These are phyloP conservation scores for Xylaria arbuscula DNA, from an alignment of 2,329 filamentous ascomycete species.

Conservation along the genomic window DNA sequence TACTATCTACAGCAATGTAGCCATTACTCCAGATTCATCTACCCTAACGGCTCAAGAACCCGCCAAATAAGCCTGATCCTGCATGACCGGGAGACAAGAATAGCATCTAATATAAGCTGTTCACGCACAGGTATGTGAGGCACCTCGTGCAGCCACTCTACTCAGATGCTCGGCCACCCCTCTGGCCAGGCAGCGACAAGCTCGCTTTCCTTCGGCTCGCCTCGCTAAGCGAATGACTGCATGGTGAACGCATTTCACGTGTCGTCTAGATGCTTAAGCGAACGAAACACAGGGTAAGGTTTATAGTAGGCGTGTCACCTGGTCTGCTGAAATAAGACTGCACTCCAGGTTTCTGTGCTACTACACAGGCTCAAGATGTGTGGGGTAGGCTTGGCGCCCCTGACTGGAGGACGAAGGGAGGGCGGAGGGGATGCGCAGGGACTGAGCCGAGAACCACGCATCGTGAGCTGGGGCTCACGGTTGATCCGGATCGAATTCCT, in stretches of 20 bases:
- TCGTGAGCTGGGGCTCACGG: conserved; percentile 40
- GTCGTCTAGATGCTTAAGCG: conserved; percentile 48
- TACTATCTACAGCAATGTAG: conserved; percentile 1
- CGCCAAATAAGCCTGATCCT: conserved; percentile 36
- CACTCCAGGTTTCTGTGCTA: conserved; percentile 49
- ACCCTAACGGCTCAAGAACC: conserved; percentile 30
- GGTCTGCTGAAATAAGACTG: conserved; percentile 42
- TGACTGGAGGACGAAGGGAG: conserved; percentile 35
- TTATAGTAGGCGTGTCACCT: conserved; percentile 48
- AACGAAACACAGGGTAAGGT: conserved; percentile 44
- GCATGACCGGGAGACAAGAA: conserved; percentile 43
- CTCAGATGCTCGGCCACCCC: conserved; percentile 36
- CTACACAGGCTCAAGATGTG: conserved; percentile 41
- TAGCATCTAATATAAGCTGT: conserved; percentile 45
- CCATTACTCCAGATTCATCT: conserved; percentile 7
- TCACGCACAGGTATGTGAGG: conserved; percentile 40
- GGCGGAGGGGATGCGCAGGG: conserved; percentile 42
- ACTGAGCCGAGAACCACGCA: conserved; percentile 42
- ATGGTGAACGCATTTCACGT: conserved; percentile 40
- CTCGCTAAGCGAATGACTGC: conserved; percentile 46
- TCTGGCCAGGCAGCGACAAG: conserved; percentile 27
- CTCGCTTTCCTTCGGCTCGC: conserved; percentile 48
- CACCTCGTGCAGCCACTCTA: conserved; percentile 37
- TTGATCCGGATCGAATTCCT: conserved; percentile 48
- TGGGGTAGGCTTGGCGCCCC: conserved; percentile 46